Percentiles rank a stretch among this genome's conserved stretches.
These are phyloP conservation scores for Stereocaulon alpinum DNA, from an alignment of 495 filamentous ascomycete species.

Conservation along the genomic window DNA sequence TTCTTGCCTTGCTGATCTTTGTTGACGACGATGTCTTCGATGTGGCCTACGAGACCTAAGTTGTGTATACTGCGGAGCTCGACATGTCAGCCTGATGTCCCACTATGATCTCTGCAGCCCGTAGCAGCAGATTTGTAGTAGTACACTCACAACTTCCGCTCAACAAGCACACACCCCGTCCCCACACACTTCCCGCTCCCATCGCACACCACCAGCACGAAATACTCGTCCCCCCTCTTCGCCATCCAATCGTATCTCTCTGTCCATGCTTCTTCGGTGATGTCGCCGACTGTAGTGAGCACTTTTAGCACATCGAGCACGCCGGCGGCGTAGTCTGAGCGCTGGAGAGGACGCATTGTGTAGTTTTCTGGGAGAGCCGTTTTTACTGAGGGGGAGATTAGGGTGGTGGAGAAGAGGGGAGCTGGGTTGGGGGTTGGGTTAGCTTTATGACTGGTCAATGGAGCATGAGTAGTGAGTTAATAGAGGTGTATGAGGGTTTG, in stretches of 20 bases:
- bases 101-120: no score
- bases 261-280: slow-evolving; percentile 62
- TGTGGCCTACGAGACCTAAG: slow-evolving; percentile 64
- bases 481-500: no score
- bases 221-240: slow-evolving; percentile 70
- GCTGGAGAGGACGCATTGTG: slow-evolving; percentile 67
- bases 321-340: slow-evolving; percentile 63
- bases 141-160: slow-evolving; percentile 44
- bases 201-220: slow-evolving; percentile 73
- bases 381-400: slow-evolving; percentile 68
- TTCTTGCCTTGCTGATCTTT: slow-evolving; percentile 96
- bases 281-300: slow-evolving; percentile 85
- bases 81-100: background rate
- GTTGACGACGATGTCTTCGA: slow-evolving; percentile 94
- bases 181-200: slow-evolving; percentile 62
- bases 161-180: slow-evolving; percentile 77
- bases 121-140: no score
- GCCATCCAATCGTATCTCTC: slow-evolving; percentile 78
- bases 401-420: slow-evolving; percentile 62
- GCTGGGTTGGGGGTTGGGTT: background rate
- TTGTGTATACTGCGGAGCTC: slow-evolving; percentile 23
- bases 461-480: no score
- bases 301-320: slow-evolving; percentile 89
- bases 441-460: no score
- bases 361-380: slow-evolving; percentile 68